These are phyloP conservation scores for Phytophthora foliorum DNA, from an alignment of 352 stramenopile genomes.

Conservation along the genomic window DNA sequence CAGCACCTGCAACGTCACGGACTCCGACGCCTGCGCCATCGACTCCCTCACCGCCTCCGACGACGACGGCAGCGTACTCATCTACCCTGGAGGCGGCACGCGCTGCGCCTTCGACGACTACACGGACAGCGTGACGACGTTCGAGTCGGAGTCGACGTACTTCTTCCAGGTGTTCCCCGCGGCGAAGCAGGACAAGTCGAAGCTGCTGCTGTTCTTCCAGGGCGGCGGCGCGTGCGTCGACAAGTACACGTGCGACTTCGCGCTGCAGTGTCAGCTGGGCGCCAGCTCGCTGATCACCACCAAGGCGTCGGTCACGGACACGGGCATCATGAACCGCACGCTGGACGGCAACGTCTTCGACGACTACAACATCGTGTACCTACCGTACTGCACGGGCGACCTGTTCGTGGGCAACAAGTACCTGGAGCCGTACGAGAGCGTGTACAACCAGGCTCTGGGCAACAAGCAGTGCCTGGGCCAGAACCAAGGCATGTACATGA, in stretches of 20 bases:
- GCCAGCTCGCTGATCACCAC: conserved; percentile 47
- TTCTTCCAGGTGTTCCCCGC: conserved; percentile 68
- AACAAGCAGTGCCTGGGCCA: conserved; percentile 41
- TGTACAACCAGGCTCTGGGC: conserved; percentile 41
- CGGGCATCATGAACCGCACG: conserved; percentile 60
- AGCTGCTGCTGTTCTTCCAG: conserved; percentile 69
- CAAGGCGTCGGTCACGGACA: conserved; percentile 44
- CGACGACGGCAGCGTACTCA: conserved; percentile 38
- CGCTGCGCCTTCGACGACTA: conserved; percentile 57
- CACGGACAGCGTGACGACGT: conserved; percentile 31
- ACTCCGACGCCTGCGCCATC: conserved; percentile 32
- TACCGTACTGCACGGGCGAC: conserved; percentile 74
- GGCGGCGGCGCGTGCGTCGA: conserved; percentile 66
- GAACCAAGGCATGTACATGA: conserved; percentile 57
- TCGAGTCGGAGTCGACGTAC: conserved; percentile 50
- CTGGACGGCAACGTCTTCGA: conserved; percentile 64
- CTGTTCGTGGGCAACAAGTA: conserved; percentile 60
- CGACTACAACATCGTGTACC: conserved; percentile 77
- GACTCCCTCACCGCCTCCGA: conserved; percentile 31
- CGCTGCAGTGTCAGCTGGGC: conserved; percentile 51
- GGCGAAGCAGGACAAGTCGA: conserved; percentile 49
- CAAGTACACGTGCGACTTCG: conserved; percentile 63
- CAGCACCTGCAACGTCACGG: conserved; percentile 22
- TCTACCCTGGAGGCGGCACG: conserved; percentile 51
- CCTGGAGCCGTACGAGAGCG: conserved; percentile 29